These are phyloP conservation scores for Mollisiaceae sp. DNA, from an alignment of 2,329 filamentous ascomycete species.

Conservation along the genomic window DNA sequence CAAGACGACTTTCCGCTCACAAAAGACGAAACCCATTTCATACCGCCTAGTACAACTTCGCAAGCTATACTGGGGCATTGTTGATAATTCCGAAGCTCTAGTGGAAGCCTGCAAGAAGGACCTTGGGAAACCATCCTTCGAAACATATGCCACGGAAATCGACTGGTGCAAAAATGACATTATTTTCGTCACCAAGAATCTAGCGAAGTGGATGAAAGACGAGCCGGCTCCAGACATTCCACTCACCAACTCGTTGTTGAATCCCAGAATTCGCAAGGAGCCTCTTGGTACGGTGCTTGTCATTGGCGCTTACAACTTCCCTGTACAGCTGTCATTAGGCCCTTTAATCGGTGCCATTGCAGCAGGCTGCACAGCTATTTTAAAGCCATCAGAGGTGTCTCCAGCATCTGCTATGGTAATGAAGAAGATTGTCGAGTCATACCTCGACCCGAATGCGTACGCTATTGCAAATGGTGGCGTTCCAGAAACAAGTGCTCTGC, in stretches of 20 bases:
- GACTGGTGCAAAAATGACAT: constrained; percentile 83
- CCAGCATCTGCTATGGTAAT: constrained; percentile 78
- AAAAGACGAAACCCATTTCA: constrained; percentile 81
- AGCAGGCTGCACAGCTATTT: constrained; percentile 84
- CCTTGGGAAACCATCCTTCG: constrained; percentile 77
- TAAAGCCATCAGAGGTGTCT: constrained; percentile 90
- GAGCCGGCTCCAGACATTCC: constrained; percentile 75
- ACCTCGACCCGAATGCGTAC: constrained; percentile 80
- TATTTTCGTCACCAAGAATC: constrained; percentile 75
- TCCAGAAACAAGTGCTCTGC: constrained; percentile 78
- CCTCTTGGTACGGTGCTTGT: constrained; percentile 83
- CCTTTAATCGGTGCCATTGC: constrained; percentile 89
- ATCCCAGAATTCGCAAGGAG: constrained; percentile 81
- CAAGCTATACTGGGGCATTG: constrained; percentile 92
- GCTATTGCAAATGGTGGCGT: constrained; percentile 80
- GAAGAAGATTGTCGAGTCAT: constrained; percentile 75
- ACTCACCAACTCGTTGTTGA: constrained; percentile 70
- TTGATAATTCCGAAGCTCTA: constrained; percentile 76
- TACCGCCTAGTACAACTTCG: constrained; percentile 87
- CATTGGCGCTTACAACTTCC: constrained; percentile 95
- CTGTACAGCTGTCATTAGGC: constrained; percentile 77
- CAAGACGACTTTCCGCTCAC: constrained; percentile 73
- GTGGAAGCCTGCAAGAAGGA: constrained; percentile 78
- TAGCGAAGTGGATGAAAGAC: constrained; percentile 83
- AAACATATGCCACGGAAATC: constrained; percentile 76